Percentiles rank a stretch among this genome's conserved stretches.
phyloP scores from a whole-genome alignment of 2,329 filamentous ascomycete species.

The Apiospora phragmitis region DNA sequence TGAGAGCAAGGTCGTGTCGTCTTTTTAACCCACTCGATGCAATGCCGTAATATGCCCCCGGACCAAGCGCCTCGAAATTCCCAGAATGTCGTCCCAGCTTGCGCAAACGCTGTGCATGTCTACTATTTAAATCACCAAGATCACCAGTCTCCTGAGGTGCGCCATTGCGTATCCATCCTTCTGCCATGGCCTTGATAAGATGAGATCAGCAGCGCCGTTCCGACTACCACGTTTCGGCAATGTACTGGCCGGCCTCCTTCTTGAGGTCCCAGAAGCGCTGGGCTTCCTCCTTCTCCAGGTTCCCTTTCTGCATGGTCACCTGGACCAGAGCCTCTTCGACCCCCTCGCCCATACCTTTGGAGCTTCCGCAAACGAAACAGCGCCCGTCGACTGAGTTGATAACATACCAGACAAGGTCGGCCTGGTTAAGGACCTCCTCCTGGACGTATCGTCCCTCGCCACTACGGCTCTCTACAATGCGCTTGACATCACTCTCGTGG shows the following conservation, averaged over 20 bases:
- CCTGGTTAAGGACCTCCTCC: conserved; percentile 87
- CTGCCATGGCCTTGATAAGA: no score
- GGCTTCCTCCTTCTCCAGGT: conserved; percentile 79
- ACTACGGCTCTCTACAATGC: conserved; percentile 73
- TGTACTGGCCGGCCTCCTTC: conserved; percentile 91
- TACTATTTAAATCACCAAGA: not conserved
- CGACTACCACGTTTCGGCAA: conserved; percentile 73
- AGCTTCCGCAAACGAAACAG: conserved; percentile 94
- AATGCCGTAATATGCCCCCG: not conserved
- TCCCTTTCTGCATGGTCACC: conserved; percentile 90
- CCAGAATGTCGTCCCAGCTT: not conserved
- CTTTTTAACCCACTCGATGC: not conserved
- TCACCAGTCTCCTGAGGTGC: not conserved
- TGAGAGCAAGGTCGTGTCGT: not conserved
- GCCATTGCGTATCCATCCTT: no score
- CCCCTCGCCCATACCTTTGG: conserved; percentile 95
- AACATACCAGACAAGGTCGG: conserved; percentile 97
- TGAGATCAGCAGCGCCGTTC: no score
- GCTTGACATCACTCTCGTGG: conserved; percentile 83
- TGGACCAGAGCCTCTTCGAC: conserved; percentile 86
- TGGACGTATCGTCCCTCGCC: conserved; percentile 91
- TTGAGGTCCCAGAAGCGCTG: conserved; percentile 87
- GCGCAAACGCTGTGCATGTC: not conserved
- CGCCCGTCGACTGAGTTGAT: conserved; percentile 95
- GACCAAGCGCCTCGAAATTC: not conserved